phyloP scores from a whole-genome alignment of 1,284 basidiomycete genomes.

The Stygiomarasmius scandens region DNA sequence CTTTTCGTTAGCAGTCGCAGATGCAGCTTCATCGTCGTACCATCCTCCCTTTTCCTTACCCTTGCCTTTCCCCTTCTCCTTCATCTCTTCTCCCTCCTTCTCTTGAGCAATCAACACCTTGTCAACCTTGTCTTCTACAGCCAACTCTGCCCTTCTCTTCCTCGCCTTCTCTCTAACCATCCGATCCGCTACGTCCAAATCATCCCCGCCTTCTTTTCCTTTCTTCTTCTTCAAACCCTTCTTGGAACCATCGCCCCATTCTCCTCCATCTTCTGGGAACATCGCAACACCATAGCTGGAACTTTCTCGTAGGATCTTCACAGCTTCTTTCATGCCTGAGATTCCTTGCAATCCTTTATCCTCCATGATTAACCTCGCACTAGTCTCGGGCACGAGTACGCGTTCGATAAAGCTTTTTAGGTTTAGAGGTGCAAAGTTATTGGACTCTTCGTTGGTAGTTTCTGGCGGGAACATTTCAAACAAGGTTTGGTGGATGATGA shows the following conservation, averaged over 20 bases:
- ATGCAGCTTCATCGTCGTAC: neutral
- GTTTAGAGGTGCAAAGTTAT: conserved; percentile 60
- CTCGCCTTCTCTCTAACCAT: conserved; percentile 71
- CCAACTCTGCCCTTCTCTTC: conserved; percentile 61
- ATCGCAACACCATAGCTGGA: conserved; percentile 76
- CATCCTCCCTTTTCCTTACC: conserved; percentile 24
- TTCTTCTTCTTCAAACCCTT: conserved; percentile 3
- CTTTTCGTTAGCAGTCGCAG: conserved; percentile 1
- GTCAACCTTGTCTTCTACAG: conserved; percentile 47
- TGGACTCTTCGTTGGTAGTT: conserved; percentile 45
- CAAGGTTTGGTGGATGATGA: conserved; percentile 76
- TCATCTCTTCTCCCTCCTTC: conserved; percentile 32
- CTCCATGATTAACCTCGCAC: conserved; percentile 69
- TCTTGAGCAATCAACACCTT: conserved; percentile 40
- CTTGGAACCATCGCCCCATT: conserved; percentile 36
- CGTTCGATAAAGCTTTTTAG: conserved; percentile 72
- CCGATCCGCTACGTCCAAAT: conserved; percentile 51
- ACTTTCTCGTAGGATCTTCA: conserved; percentile 69
- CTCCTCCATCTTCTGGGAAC: conserved; percentile 65
- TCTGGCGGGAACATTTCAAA: conserved; percentile 72
- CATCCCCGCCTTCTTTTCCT: conserved; percentile 30
- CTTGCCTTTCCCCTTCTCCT: conserved; percentile 25
- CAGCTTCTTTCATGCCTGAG: conserved; percentile 42
- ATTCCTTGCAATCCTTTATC: conserved; percentile 52
- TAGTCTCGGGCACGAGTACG: conserved; percentile 76